Evolutionary conservation across 345 rosid genomes (phyloP), one percentile per base, ranked within the genome.

Genomic region (Chamaenerion angustifolium): DNA sequence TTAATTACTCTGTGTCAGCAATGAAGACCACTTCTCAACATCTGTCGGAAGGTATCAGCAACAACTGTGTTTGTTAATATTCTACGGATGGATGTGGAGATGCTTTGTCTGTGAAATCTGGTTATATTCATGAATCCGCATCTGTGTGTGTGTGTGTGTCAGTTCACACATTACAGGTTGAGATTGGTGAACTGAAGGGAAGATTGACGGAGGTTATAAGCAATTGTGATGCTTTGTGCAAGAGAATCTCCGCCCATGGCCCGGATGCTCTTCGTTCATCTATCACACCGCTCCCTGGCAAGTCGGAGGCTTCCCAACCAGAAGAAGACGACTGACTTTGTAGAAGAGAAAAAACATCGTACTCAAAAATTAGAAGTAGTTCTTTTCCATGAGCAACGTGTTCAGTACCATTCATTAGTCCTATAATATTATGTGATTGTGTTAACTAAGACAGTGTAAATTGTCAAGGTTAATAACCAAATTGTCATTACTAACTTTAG

Each of bases 121-220:
- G 25, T 21, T 2, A 21, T 21, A 21, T 21, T 21, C 25, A 21
- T 2, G 25, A n/a, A n/a, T n/a, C n/a, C n/a, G n/a, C n/a, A n/a
- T n/a, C n/a, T n/a, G n/a, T n/a, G n/a, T n/a, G n/a, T n/a, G n/a
- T n/a, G 2, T 21, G 2, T 21, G 25, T 21, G 4, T 21, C 64
- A 87, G 98, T 82, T 75, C 94, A 84, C 70, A 37, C 74, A 13
- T 63, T 92, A 74, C 80, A 87, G 75, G 93, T 92, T 51, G 96
- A 87, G 68, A 78, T 92, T 19, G 95, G 96, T 37, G 96, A 83
- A 62, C 81, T 82, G 11, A 83, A 87, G 71, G 96, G 98, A 45
- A 71, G 88, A 62, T 65, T 92, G 65, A 92, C 83, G 0, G 95
- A 87, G 76, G 95, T 87, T 42, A 73, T 84, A 2, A 82, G 76